Evolutionary conservation across 2,329 filamentous ascomycete species (phyloP).

Genomic region (Aspergillus texensis): DNA sequence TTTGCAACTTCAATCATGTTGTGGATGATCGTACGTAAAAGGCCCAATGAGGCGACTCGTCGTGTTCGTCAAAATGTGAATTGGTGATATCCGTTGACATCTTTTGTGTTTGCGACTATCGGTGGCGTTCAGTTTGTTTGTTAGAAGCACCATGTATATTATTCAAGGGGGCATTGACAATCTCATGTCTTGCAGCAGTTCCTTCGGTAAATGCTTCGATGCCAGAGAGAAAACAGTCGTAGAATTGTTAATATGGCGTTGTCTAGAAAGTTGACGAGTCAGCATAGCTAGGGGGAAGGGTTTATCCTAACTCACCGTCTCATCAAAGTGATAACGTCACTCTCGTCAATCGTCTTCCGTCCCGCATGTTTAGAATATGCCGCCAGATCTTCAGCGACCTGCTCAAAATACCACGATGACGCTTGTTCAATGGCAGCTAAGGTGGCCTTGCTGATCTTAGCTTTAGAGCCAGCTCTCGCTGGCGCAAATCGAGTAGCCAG

Average conservation of each 20-base stretch:
- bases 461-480: slow-evolving; percentile 65
- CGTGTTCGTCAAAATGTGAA: slow-evolving; percentile 76
- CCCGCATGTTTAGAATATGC: slow-evolving; percentile 81
- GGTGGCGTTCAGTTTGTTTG: slow-evolving; percentile 41
- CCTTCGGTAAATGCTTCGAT: slow-evolving; percentile 76
- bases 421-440: slow-evolving; percentile 76
- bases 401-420: slow-evolving; percentile 90
- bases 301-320: slow-evolving; percentile 64
- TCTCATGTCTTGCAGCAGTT: slow-evolving; percentile 77
- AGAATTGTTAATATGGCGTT: slow-evolving; percentile 71
- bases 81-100: slow-evolving; percentile 57
- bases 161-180: slow-evolving; percentile 42
- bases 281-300: not conserved
- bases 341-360: slow-evolving; percentile 82
- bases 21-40: slow-evolving; percentile 91
- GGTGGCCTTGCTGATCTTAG: slow-evolving; percentile 73
- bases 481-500: slow-evolving; percentile 67
- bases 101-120: slow-evolving; percentile 23
- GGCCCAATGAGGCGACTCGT: slow-evolving; percentile 70
- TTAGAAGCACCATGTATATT: slow-evolving; percentile 10
- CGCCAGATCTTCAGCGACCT: slow-evolving; percentile 76
- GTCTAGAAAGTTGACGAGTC: slow-evolving; percentile 57
- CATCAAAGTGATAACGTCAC: slow-evolving; percentile 80
- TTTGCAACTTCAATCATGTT: slow-evolving; percentile 91
- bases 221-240: slow-evolving; percentile 85